A percentile compares a stretch with the other conserved stretches of the same genome.
Conservation (phyloP, 2,329 filamentous ascomycete genomes). For the Alternaria triticina region DNA sequence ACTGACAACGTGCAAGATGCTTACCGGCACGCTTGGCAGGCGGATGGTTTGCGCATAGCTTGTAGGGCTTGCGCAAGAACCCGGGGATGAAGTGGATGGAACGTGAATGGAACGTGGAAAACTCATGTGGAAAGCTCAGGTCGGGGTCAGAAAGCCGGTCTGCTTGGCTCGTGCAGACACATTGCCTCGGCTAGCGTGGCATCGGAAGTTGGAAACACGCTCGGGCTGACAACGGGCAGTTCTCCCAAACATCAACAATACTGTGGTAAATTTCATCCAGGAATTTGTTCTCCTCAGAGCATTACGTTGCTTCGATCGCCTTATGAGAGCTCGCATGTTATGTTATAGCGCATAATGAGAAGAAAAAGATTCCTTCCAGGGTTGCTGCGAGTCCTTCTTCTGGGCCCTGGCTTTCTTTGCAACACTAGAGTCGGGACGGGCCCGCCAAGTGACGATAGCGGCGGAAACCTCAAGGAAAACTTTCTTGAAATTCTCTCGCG, state of each 20-base stretch:
- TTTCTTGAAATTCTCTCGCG: conserved; percentile 18
- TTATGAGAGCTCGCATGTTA: fast-evolving
- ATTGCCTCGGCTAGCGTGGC: neutral
- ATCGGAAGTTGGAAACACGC: neutral
- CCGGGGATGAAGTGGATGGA: conserved; percentile 5
- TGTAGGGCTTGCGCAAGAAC: conserved; percentile 11
- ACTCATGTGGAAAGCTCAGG: neutral
- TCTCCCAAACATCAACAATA: neutral
- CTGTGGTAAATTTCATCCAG: fast-evolving
- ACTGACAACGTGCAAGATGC: neutral
- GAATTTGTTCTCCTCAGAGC: neutral
- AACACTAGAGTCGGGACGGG: conserved; percentile 1
- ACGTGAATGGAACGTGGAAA: neutral
- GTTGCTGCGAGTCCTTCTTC: neutral
- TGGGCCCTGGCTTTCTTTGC: neutral
- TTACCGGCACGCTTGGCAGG: conserved; percentile 32
- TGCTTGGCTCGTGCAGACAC: conserved; percentile 2
- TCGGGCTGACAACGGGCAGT: neutral
- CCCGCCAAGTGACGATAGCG: conserved; percentile 10
- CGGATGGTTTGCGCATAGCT: conserved; percentile 33
- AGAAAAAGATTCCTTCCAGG: neutral
- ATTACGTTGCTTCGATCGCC: neutral
- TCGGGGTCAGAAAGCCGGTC: neutral
- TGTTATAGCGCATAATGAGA: neutral
- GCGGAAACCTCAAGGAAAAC: conserved; percentile 13